phyloP scores from a whole-genome alignment of 2,329 filamentous ascomycete genomes.

The Pezicula neosporulosa region DNA sequence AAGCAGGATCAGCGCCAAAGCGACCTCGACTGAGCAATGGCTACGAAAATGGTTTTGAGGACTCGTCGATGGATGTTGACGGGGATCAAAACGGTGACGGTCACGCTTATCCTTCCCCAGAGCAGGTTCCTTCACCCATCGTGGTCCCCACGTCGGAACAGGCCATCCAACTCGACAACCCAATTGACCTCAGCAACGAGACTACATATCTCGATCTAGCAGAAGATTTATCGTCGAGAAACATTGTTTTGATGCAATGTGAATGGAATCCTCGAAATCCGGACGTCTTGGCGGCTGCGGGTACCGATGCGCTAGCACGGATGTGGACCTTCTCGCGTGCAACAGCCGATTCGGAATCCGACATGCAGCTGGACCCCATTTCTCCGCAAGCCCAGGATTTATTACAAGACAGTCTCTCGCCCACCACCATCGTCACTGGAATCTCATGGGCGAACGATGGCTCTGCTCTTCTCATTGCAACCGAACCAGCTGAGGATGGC shows the following conservation, averaged over 20 bases:
- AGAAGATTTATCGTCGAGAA: constrained; percentile 37
- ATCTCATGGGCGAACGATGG: constrained; percentile 60
- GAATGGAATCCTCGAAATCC: constrained; percentile 66
- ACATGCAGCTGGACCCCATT: constrained; percentile 24
- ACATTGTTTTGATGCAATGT: constrained; percentile 63
- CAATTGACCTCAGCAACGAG: constrained; percentile 54
- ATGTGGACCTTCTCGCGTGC: constrained; percentile 61
- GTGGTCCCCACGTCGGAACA: constrained; percentile 57
- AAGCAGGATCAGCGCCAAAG: constrained; percentile 56
- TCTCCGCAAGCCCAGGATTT: constrained; percentile 37
- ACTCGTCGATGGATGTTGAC: constrained; percentile 60
- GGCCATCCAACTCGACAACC: constrained; percentile 62
- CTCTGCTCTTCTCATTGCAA: constrained; percentile 52
- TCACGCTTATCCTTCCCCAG: constrained; percentile 63
- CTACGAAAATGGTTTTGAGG: constrained; percentile 53
- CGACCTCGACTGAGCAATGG: constrained; percentile 59
- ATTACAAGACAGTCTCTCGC: constrained; percentile 50
- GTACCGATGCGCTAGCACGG: constrained; percentile 67
- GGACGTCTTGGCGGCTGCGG: constrained; percentile 63
- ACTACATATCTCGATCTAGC: constrained; percentile 59
- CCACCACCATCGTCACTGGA: constrained; percentile 51
- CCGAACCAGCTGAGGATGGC: constrained; percentile 47
- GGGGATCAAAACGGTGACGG: constrained; percentile 41
- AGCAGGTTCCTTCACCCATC: constrained; percentile 45
- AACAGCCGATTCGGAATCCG: constrained; percentile 37